These are phyloP conservation scores for Malassezia equina DNA, from an alignment of 1,284 basidiomycete species.

Conservation along the genomic window DNA sequence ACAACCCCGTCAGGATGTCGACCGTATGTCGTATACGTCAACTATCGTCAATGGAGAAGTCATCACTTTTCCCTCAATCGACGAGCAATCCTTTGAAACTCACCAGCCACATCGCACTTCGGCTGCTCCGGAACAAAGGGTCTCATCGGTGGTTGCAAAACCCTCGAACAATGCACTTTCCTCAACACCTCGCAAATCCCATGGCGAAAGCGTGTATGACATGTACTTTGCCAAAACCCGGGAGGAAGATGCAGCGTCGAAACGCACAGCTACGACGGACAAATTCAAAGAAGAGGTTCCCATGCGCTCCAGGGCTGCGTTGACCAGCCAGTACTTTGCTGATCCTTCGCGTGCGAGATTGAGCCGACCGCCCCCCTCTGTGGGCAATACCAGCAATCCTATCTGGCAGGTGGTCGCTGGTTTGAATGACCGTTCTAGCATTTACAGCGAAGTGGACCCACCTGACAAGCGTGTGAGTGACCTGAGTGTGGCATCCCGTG, in stretches of 20 bases:
- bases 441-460: conserved; percentile 7
- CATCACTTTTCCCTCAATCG: conserved; percentile 9
- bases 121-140: not conserved
- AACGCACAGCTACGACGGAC: not conserved
- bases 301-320: not conserved
- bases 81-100: not conserved
- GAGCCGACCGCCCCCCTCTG: not conserved
- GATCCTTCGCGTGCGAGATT: not conserved
- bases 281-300: conserved; percentile 2
- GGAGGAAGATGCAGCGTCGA: not conserved
- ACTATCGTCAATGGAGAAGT: conserved; percentile 2
- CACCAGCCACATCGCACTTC: not conserved
- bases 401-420: conserved; percentile 18
- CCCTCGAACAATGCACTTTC: not conserved
- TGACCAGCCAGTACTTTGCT: not conserved
- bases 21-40: not conserved
- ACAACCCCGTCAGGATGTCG: not conserved
- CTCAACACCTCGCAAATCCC: not conserved
- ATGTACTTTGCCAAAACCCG: conserved; percentile 2
- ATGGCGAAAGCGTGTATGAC: conserved; percentile 11
- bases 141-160: not conserved
- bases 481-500: conserved; percentile 2
- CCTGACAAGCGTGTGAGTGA: conserved; percentile 9
- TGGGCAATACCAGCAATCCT: conserved; percentile 8
- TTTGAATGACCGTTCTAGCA: conserved; percentile 12